These are phyloP conservation scores for Saitozyma podzolica DNA, from an alignment of 768 basidiomycete genomes.

Conservation along the genomic window DNA sequence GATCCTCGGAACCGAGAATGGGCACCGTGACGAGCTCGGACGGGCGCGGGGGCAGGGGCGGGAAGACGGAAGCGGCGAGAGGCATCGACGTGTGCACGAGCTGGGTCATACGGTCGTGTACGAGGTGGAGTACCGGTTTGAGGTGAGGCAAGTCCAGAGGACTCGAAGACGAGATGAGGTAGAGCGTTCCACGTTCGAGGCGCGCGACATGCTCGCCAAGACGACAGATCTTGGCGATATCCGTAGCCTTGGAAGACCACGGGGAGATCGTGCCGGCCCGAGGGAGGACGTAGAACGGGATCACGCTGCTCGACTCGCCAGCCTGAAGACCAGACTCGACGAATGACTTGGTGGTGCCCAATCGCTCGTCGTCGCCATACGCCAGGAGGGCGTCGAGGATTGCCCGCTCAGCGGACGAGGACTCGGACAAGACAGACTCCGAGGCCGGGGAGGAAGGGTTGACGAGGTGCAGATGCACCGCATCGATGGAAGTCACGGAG, in stretches of 20 bases:
- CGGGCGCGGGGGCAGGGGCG: constrained; percentile 60
- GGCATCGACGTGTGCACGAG: constrained; percentile 65
- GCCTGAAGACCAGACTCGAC: constrained; percentile 44
- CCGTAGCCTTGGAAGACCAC: constrained; percentile 99
- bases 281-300: constrained; percentile 73
- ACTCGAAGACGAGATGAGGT: constrained; percentile 58
- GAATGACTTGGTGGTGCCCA: constrained; percentile 38
- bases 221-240: constrained; percentile 85
- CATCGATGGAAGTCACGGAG: constrained; percentile 69
- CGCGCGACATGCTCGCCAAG: constrained; percentile 71
- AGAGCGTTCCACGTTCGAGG: constrained; percentile 81
- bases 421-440: constrained; percentile 58
- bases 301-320: constrained; percentile 26
- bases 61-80: constrained; percentile 57
- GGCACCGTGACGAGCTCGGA: constrained; percentile 71
- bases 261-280: constrained; percentile 90
- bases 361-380: constrained; percentile 72
- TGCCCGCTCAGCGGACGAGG: constrained; percentile 57
- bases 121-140: constrained; percentile 63
- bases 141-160: constrained; percentile 59
- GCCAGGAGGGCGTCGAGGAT: constrained; percentile 71
- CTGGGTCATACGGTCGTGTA: constrained; percentile 98
- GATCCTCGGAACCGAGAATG: constrained; percentile 58
- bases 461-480: constrained; percentile 82
- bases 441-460: constrained; percentile 59